Percentiles rank a stretch among this genome's conserved stretches.
These are phyloP conservation scores for Talaromyces pinophilus DNA, from an alignment of 2,329 filamentous ascomycete genomes.

Conservation along the genomic window DNA sequence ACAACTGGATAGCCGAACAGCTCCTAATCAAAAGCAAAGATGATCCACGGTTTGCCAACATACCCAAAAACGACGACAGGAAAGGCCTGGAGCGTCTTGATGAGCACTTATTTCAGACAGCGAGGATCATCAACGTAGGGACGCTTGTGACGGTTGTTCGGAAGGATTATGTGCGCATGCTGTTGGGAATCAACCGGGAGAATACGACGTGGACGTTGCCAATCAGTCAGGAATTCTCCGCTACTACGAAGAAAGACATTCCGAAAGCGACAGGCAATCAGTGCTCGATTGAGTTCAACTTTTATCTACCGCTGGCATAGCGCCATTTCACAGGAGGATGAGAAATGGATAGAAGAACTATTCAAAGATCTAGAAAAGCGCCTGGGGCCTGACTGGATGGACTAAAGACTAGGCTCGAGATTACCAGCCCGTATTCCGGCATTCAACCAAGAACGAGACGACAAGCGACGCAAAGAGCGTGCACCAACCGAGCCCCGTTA, in stretches of 20 bases:
- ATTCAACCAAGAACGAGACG: not conserved
- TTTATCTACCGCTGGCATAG: conserved; percentile 56
- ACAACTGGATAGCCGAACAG: conserved; percentile 43
- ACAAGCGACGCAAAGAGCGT: not conserved
- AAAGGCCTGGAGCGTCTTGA: conserved; percentile 42
- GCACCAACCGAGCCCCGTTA: conserved; percentile 1
- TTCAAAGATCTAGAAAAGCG: conserved; percentile 19
- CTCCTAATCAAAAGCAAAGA: conserved; percentile 49
- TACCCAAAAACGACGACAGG: conserved; percentile 30
- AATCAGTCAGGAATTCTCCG: conserved; percentile 20
- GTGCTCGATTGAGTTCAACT: conserved; percentile 55
- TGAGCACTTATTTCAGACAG: conserved; percentile 40
- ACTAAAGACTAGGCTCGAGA: not conserved
- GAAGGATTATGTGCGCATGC: conserved; percentile 38
- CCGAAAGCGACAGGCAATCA: conserved; percentile 53
- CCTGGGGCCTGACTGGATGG: not conserved
- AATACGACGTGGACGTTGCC: conserved; percentile 3
- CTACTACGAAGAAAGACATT: conserved; percentile 36
- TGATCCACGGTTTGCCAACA: conserved; percentile 30
- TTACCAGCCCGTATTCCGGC: not conserved
- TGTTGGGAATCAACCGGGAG: conserved; percentile 22
- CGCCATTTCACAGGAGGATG: conserved; percentile 47
- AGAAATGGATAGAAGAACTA: conserved; percentile 45
- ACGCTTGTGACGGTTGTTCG: conserved; percentile 39
- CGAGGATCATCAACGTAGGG: conserved; percentile 36